phyloP scores from a whole-genome alignment of 352 stramenopile species.

The Globisporangium cystogenes region DNA sequence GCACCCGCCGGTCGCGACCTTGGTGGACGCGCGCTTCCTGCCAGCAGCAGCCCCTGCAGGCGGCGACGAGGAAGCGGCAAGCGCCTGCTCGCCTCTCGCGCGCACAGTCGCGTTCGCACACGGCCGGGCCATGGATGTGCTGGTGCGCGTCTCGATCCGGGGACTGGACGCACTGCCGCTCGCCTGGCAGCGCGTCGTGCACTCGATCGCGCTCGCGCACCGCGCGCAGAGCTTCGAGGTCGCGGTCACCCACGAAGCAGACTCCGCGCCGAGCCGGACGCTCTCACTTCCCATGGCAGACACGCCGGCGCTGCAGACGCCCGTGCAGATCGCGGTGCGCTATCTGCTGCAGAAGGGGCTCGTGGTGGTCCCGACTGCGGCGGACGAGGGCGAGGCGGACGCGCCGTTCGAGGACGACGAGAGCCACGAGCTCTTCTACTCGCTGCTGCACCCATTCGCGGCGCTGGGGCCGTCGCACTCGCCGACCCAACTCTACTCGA shows the following conservation, averaged over 20 bases:
- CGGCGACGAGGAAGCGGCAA: background rate
- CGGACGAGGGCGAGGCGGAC: slow-evolving; percentile 10
- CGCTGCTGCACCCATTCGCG: slow-evolving; percentile 40
- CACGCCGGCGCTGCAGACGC: slow-evolving; percentile 27
- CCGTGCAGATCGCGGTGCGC: slow-evolving; percentile 30
- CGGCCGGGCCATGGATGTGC: slow-evolving; percentile 30
- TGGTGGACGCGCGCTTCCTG: slow-evolving; percentile 8
- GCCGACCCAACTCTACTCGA: slow-evolving; percentile 39
- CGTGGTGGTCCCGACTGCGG: slow-evolving; percentile 29
- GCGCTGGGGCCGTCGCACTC: slow-evolving; percentile 27
- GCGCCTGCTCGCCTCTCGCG: slow-evolving; percentile 6
- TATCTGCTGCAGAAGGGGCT: slow-evolving; percentile 52
- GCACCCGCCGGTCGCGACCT: slow-evolving; percentile 18
- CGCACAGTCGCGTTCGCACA: slow-evolving; percentile 33
- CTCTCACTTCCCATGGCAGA: slow-evolving; percentile 18
- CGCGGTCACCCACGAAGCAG: slow-evolving; percentile 35
- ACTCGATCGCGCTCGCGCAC: slow-evolving; percentile 27
- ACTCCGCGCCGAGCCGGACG: slow-evolving; percentile 24
- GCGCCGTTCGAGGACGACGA: slow-evolving; percentile 12
- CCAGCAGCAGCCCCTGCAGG: background rate
- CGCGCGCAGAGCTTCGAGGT: slow-evolving; percentile 30
- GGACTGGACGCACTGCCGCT: slow-evolving; percentile 16
- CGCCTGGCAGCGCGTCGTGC: slow-evolving; percentile 21
- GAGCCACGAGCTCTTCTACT: slow-evolving; percentile 32
- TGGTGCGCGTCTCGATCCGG: slow-evolving; percentile 30